Evolutionary conservation across 2,329 filamentous ascomycete species (phyloP), one percentile per base, ranked within the genome.

Genomic region (Aspergillus chevalieri): DNA sequence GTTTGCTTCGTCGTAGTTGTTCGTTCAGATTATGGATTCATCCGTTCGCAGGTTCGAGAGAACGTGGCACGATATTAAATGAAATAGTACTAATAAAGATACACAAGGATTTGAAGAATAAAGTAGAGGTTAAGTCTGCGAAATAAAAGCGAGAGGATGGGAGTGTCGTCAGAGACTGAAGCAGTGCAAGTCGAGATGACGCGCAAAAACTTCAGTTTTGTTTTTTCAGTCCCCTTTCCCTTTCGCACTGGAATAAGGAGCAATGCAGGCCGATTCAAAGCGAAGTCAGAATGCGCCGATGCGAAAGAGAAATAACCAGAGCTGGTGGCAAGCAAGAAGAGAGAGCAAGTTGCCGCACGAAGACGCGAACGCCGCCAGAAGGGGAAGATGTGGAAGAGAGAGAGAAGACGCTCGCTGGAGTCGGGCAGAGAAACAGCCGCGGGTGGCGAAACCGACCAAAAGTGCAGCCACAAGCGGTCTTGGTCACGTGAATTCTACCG

Each of bases 1-100:
- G 52, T 57, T 68, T 22, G 44, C 58, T 54, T 54, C 57, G 55
- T 21, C 19, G 51, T 57, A 50, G 56, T 51, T 54, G 50, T 52
- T 52, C 43, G 51, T 53, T 53, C 52, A 52, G 46, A 50, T 61
- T 57, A 61, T 52, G 53, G 56, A 59, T 58, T 63, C 64, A 69
- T 66, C 54, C 55, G 60, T 61, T 56, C 53, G 44, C 52, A 51
- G 47, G 26, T 30, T 42, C 36, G 19, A n/a, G 26, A 19, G 19
- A 22, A 43, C 41, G 17, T 8, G 26, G 41, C 19, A 15, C 33
- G 45, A 24, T 10, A 19, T 26, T 26, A 41, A n/a, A 47, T 17
- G 36, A 5, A 24, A 24, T 19, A 36, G 30, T 33, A 46, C 17
- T 15, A 33, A 44, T 26, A 28, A 33, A 7, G 24, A 17, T 9